Percentiles rank a stretch among this genome's conserved stretches.
Conservation (phyloP, 495 filamentous ascomycete species). For the Chlorociboria aeruginascens region DNA sequence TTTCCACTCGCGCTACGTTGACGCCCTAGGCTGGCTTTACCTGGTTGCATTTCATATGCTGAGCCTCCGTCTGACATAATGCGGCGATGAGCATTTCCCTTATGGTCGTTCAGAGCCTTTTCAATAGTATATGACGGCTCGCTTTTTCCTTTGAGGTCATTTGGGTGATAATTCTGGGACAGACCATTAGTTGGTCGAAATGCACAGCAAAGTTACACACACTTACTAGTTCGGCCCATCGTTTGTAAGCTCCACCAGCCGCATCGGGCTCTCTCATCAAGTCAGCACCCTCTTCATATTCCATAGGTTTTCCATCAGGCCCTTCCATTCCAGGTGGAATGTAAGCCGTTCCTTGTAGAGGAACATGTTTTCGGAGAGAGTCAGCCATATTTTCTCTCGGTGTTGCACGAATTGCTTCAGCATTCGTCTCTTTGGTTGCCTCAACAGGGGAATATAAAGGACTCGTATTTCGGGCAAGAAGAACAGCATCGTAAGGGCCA, state of each 20-base stretch:
- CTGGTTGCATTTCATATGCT: conserved; percentile 31
- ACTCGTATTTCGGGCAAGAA: conserved; percentile 54
- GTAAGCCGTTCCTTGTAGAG: conserved; percentile 70
- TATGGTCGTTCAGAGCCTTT: conserved; percentile 40
- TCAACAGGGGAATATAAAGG: conserved; percentile 57
- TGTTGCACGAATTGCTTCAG: conserved; percentile 71
- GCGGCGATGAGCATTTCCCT: conserved; percentile 13
- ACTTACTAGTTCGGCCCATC: conserved; percentile 58
- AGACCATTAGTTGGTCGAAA: background rate
- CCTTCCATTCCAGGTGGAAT: conserved; percentile 63
- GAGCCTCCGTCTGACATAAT: conserved; percentile 12
- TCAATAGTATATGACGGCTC: conserved; percentile 64
- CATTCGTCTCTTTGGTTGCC: conserved; percentile 61
- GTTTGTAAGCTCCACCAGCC: conserved; percentile 47
- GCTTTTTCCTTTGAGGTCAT: conserved; percentile 70
- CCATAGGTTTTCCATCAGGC: conserved; percentile 51
- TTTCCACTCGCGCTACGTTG: conserved; percentile 15
- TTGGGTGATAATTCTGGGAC: conserved; percentile 50
- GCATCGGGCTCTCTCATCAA: conserved; percentile 60
- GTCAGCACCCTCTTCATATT: conserved; percentile 79
- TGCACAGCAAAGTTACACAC: background rate
- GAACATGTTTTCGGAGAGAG: conserved; percentile 60
- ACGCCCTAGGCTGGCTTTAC: background rate
- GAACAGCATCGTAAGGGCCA: conserved; percentile 82
- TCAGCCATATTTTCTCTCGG: conserved; percentile 71